Base-by-base conservation (phyloP, 495 filamentous ascomycete species). In the Hypoxylon crocopeplum region DNA sequence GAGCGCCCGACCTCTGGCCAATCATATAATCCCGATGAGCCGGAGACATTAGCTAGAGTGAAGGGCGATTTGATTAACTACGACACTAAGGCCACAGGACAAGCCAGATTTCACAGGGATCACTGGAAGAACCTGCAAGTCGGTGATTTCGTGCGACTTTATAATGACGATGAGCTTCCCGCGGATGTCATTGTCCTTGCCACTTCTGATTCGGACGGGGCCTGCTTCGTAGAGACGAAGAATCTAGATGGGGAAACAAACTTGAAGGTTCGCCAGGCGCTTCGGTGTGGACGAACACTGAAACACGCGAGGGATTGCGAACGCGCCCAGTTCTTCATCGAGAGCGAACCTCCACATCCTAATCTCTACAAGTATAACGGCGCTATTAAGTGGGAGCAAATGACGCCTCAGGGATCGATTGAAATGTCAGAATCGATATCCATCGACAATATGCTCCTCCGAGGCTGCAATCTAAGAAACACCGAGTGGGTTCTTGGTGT, bases 181-280 rank as follows among this genome's bases (percentile, higher is more conserved):
- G 93, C 95, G 32, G 95, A 99, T 75, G 80, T 98, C 37, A 88
- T 98, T 42, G 90, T 99, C 46, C 77, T 99, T n/a, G 91, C 94
- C 10, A 97, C 95, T 7, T 97, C 94, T 2, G 94, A 97, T 65
- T 82, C 85, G 3, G 95, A 99, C 66, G 95, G 95, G 30, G 89
- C 92, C 27, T 99, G 95, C 71, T 98, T 98, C 62, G 88, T 98
- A 17, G 95, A 99, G 74, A 99, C 95, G 2, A 99, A 96, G 79
- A 97, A 95, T 67, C 75, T 99, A 71, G 95, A 99, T 67, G 95
- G 95, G 15, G 95, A 99, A 72, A 99, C 95, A 0, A 99, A 99
- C 64, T 77, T 99, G 47, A 99, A 99, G 72, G 91, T 98, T 47
- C 88, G 95, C 17, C 89, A 93, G 55, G 93, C 95, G 15, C 81